Evolutionary conservation across 1,139 yeast species (phyloP).

Genomic region (Sugiyamaella paludigena): DNA sequence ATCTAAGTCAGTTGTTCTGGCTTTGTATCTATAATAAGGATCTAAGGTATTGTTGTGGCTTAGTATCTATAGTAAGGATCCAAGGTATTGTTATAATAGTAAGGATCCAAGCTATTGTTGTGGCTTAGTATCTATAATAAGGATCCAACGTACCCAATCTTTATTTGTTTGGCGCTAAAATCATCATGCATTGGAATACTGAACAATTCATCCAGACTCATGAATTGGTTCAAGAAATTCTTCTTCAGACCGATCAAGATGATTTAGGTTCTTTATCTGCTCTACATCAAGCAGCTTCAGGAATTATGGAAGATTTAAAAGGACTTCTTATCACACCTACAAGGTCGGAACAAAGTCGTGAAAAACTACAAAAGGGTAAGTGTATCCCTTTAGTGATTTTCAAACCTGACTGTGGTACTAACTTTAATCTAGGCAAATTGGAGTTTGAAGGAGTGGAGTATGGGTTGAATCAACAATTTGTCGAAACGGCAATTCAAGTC

Average conservation of each 20-base stretch:
- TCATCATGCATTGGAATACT: conserved; percentile 38
- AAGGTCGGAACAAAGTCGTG: conserved; percentile 55
- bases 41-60: too few species aligned
- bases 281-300: conserved; percentile 26
- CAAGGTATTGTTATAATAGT: too few species aligned
- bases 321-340: conserved; percentile 50
- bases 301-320: conserved; percentile 46
- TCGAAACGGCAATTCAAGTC: conserved; percentile 47
- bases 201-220: conserved; percentile 35
- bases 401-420: too few species aligned
- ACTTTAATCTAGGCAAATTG: conserved; percentile 39
- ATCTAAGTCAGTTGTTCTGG: too few species aligned
- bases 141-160: too few species aligned
- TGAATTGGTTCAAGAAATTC: conserved; percentile 29
- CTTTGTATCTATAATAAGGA: too few species aligned
- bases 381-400: too few species aligned
- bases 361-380: conserved; percentile 49
- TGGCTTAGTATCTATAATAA: too few species aligned
- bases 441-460: conserved; percentile 49
- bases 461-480: conserved; percentile 53
- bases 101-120: too few species aligned
- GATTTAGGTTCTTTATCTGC: conserved; percentile 17
- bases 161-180: too few species aligned
- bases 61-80: too few species aligned
- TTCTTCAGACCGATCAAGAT: conserved; percentile 20